phyloP scores from a whole-genome alignment of 2,329 filamentous ascomycete species.

The Phialophora chinensis region DNA sequence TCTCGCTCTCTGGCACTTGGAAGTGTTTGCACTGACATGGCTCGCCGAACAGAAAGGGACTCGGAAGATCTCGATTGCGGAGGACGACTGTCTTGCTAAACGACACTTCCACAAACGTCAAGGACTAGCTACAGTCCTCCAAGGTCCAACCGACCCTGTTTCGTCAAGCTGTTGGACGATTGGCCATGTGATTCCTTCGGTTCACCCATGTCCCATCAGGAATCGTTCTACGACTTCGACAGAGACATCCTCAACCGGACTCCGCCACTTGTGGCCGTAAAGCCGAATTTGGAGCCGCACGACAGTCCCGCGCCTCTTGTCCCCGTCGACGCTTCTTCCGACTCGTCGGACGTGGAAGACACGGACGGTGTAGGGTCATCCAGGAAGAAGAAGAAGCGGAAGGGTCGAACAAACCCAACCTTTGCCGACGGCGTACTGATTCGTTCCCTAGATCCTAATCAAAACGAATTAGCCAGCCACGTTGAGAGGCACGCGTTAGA shows the following conservation, averaged over 20 bases:
- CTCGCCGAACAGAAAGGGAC: background rate
- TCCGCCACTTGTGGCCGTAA: slow-evolving; percentile 45
- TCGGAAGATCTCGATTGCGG: background rate
- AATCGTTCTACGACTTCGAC: slow-evolving; percentile 28
- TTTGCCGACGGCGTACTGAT: slow-evolving; percentile 73
- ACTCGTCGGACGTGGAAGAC: slow-evolving; percentile 37
- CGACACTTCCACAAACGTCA: background rate
- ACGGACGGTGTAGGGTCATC: slow-evolving; percentile 16
- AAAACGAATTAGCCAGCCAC: slow-evolving; percentile 66
- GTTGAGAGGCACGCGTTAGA: slow-evolving; percentile 62
- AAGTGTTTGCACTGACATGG: slow-evolving; percentile 3
- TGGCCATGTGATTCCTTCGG: slow-evolving; percentile 29
- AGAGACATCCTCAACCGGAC: slow-evolving; percentile 39
- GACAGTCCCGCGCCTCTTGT: slow-evolving; percentile 45
- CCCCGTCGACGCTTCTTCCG: slow-evolving; percentile 28
- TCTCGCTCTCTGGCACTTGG: background rate
- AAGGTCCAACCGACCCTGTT: background rate
- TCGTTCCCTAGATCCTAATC: slow-evolving; percentile 66
- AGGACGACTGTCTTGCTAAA: background rate
- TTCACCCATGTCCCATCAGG: slow-evolving; percentile 32
- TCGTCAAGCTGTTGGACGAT: background rate
- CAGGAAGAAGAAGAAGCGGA: slow-evolving; percentile 39
- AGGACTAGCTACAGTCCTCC: slow-evolving; percentile 1
- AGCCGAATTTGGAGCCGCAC: slow-evolving; percentile 44
- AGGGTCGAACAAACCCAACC: slow-evolving; percentile 44